phyloP scores from a whole-genome alignment of 2,329 filamentous ascomycete species.

The Huntiella savannae region DNA sequence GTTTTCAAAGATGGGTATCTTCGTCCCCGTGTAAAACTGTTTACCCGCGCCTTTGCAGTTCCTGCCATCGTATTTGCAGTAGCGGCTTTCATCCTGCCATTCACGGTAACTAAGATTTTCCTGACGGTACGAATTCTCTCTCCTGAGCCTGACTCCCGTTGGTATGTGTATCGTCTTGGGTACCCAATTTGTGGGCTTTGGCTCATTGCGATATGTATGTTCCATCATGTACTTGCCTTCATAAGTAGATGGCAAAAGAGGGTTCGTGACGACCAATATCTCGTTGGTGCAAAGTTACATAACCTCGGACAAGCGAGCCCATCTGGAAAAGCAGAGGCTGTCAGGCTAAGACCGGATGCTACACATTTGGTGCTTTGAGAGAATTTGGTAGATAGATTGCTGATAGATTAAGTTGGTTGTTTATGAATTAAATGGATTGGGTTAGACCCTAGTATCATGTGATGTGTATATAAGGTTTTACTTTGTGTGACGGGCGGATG shows the following conservation, averaged over 20 bases:
- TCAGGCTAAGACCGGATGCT: background rate
- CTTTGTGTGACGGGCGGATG: background rate
- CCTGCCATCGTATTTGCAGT: slow-evolving; percentile 46
- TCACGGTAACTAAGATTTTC: slow-evolving; percentile 17
- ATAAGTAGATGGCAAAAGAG: slow-evolving; percentile 45
- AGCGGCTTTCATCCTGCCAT: slow-evolving; percentile 44
- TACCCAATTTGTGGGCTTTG: slow-evolving; percentile 36
- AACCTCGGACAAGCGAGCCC: slow-evolving; percentile 47
- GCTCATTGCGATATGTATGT: too few species aligned
- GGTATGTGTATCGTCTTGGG: slow-evolving; percentile 34
- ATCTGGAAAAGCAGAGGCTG: background rate
- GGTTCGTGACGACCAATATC: slow-evolving; percentile 85
- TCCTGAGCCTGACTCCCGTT: slow-evolving; percentile 10
- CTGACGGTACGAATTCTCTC: slow-evolving; percentile 1
- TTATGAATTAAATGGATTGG: too few species aligned
- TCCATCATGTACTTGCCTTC: too few species aligned
- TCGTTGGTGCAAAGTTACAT: slow-evolving; percentile 85
- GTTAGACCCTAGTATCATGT: too few species aligned
- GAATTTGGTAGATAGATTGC: too few species aligned
- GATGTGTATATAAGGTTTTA: too few species aligned
- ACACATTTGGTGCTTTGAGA: too few species aligned
- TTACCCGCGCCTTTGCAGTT: slow-evolving; percentile 74
- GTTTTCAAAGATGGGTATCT: slow-evolving; percentile 59
- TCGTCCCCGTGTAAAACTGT: slow-evolving; percentile 56
- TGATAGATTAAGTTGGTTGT: too few species aligned